Evolutionary conservation across 208 protist species (phyloP), one percentile per base, ranked within the genome.

Genomic region (Trypanosoma boissoni): DNA sequence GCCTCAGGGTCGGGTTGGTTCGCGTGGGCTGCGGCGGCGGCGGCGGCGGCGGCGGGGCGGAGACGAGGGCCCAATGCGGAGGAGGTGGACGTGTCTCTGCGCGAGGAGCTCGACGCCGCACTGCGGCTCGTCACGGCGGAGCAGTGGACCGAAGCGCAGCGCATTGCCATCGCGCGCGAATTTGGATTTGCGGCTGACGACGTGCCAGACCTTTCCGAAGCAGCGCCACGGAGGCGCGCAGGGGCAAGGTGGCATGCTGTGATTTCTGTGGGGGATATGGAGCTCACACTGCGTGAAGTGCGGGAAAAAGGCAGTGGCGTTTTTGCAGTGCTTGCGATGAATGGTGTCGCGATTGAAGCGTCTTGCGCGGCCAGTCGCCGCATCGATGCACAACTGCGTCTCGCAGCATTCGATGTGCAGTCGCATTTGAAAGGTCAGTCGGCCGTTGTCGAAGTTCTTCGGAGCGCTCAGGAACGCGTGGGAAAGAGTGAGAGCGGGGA

Each of bases 121-220:
- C 64, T 86, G 21, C 63, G 78, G 34, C 73, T 91, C 20, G 77
- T 91, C 50, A 68, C 62, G 9, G 72, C 84, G 6, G 72, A 68
- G 2, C 44, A 56, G 16, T 88, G 80, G 80, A 82, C 80, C 3
- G 64, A 74, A n/a, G 67, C 64, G 23, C 78, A 91, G 61, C 80
- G 84, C 5, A 43, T 74, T 1, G 71, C 72, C 16, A 83, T 91
- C 55, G 84, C 80, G 12, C 74, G 77, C 32, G 78, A 91, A 61
- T 79, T 87, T 55, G 80, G 80, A 44, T 59, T 88, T 44, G 61
- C 74, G 3, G 66, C 64, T 3, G 66, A 78, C 18, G 84, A 91
- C 20, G 67, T 71, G n/a, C 48, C 58, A 12, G 69, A 56, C 14
- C 59, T 87, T 26, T 7, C 69, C 2, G 69, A 75, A 29, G 57